Percentiles rank a stretch among this genome's conserved stretches.
These are phyloP conservation scores for Pistacia atlantica DNA, from an alignment of 345 rosid genomes.

Conservation along the genomic window DNA sequence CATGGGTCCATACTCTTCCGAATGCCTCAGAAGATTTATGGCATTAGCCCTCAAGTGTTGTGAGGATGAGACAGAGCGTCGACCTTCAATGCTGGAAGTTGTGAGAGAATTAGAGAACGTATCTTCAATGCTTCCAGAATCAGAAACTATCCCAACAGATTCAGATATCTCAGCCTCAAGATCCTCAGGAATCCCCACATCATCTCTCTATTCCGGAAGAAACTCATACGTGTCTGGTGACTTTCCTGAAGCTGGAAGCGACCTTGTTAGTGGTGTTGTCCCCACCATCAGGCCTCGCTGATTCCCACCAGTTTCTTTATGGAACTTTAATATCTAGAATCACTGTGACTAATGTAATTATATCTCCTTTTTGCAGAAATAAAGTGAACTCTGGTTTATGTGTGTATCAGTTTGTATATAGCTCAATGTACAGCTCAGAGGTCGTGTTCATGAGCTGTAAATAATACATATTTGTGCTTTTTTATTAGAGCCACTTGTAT, in stretches of 20 bases:
- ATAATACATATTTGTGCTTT: no score
- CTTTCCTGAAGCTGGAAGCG: conserved; percentile 30
- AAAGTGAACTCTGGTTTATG: not conserved
- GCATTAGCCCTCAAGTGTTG: conserved; percentile 49
- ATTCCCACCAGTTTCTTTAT: not conserved
- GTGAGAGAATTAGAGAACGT: conserved; percentile 56
- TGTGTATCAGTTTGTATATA: not conserved
- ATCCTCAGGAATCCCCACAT: conserved; percentile 10
- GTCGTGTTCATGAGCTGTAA: not conserved
- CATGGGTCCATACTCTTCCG: conserved; percentile 42
- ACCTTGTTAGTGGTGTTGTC: conserved; percentile 50
- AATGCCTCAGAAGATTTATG: conserved; percentile 41
- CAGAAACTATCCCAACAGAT: conserved; percentile 13
- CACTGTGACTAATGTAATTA: no score
- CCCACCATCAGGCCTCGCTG: conserved; percentile 54
- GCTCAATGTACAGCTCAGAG: not conserved
- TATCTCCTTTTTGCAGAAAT: not conserved
- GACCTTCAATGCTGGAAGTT: conserved; percentile 48
- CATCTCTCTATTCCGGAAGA: conserved; percentile 14
- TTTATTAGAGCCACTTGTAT: no score
- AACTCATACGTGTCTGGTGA: conserved; percentile 11
- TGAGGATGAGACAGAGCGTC: conserved; percentile 28
- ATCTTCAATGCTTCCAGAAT: conserved; percentile 26
- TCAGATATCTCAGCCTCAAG: conserved; percentile 25
- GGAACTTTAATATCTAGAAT: not conserved